These are phyloP conservation scores for Huntiella bhutanensis DNA, from an alignment of 2,329 filamentous ascomycete genomes.

Conservation along the genomic window DNA sequence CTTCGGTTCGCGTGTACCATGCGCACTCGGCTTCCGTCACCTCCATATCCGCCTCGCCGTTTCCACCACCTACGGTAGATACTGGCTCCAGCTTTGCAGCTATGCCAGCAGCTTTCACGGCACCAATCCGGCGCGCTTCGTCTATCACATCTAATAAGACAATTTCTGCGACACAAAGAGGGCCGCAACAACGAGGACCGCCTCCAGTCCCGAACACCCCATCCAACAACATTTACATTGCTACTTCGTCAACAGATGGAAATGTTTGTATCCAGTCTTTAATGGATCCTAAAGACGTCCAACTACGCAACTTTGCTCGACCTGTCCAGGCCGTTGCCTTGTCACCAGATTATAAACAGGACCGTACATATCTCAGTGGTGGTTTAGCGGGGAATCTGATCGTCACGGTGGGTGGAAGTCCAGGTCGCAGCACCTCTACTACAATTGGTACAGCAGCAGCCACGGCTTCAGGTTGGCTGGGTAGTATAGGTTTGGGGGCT, in stretches of 20 bases:
- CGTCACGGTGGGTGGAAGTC: conserved; percentile 61
- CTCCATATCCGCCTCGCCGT: conserved; percentile 75
- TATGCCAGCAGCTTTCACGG: conserved; percentile 1
- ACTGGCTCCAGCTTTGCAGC: conserved; percentile 1
- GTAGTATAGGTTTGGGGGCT: conserved; percentile 61
- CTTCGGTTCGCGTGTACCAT: conserved; percentile 68
- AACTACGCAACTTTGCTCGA: conserved; percentile 78
- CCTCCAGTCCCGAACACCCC: conserved; percentile 49
- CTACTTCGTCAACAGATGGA: conserved; percentile 84
- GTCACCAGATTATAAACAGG: conserved; percentile 86
- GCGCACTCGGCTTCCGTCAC: conserved; percentile 87
- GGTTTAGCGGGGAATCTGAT: conserved; percentile 77
- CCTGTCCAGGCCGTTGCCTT: conserved; percentile 82
- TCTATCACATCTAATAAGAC: conserved; percentile 20
- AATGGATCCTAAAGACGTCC: conserved; percentile 73
- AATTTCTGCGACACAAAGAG: conserved; percentile 24
- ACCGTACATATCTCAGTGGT: conserved; percentile 77
- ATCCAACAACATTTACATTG: conserved; percentile 83
- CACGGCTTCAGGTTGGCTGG: conserved; percentile 76
- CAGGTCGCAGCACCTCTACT: conserved; percentile 70
- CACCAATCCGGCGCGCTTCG: conserved; percentile 16
- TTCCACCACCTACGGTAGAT: conserved; percentile 32
- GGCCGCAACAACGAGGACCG: conserved; percentile 30
- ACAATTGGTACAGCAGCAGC: conserved; percentile 69
- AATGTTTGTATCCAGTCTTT: conserved; percentile 85